These are phyloP conservation scores for Suillus variegatus DNA, from an alignment of 768 basidiomycete species.

Conservation along the genomic window DNA sequence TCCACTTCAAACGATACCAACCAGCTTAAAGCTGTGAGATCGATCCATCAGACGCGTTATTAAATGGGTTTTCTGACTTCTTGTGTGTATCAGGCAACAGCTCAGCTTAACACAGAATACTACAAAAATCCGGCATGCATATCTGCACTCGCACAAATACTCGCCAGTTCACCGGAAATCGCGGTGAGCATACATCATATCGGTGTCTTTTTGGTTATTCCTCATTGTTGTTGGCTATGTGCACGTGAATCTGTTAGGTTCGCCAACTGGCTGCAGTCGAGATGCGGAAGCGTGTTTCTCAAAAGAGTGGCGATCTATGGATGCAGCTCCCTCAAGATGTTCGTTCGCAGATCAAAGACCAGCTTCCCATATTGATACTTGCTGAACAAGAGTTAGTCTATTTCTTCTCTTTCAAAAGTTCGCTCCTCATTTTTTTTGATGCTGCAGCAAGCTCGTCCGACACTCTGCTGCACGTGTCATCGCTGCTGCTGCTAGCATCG, in stretches of 20 bases:
- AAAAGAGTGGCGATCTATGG: conserved; percentile 86
- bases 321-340: conserved; percentile 61
- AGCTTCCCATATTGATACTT: conserved; percentile 77
- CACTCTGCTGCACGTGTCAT: conserved; percentile 92
- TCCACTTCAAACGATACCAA: conserved; percentile 83
- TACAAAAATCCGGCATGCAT: conserved; percentile 93
- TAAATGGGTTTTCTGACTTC: conserved; percentile 13
- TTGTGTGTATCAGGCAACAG: conserved; percentile 68
- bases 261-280: conserved; percentile 98
- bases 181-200: conserved; percentile 55
- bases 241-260: conserved; percentile 51
- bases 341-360: conserved; percentile 82
- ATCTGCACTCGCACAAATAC: conserved; percentile 84
- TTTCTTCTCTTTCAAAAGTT: neutral
- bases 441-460: conserved; percentile 78
- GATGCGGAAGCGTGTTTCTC: conserved; percentile 86
- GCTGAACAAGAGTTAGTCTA: conserved; percentile 70
- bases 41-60: conserved; percentile 27
- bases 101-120: conserved; percentile 86
- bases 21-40: conserved; percentile 83
- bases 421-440: conserved; percentile 9
- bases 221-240: neutral
- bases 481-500: conserved; percentile 88
- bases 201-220: conserved; percentile 12
- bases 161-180: conserved; percentile 81